phyloP scores from a whole-genome alignment of 1,284 basidiomycete species.

The Chalciporus sp. region DNA sequence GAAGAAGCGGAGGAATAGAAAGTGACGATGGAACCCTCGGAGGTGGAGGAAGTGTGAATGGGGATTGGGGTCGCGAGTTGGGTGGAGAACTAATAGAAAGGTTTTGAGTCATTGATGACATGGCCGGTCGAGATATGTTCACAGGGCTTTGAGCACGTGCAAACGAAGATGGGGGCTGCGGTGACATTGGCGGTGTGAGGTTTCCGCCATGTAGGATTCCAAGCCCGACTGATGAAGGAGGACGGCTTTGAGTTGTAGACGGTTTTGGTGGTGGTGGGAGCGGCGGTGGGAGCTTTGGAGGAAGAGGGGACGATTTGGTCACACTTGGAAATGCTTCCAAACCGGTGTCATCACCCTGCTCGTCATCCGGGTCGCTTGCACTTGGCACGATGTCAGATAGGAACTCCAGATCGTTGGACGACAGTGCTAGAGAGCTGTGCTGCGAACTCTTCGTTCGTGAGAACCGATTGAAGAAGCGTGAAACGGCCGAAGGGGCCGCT shows the following conservation, averaged over 20 bases:
- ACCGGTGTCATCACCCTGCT: conserved; percentile 37
- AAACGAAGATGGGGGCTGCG: conserved; percentile 7
- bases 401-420: conserved; percentile 72
- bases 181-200: conserved; percentile 21
- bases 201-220: conserved; percentile 1
- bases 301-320: conserved; percentile 45
- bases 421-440: conserved; percentile 59
- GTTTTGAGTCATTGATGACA: conserved; percentile 5
- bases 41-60: conserved; percentile 15
- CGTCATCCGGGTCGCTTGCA: conserved; percentile 44
- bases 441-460: conserved; percentile 49
- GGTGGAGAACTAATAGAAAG: conserved; percentile 6
- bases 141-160: conserved; percentile 7
- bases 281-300: conserved; percentile 50
- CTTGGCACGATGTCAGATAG: conserved; percentile 72
- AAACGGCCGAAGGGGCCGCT: conserved; percentile 59
- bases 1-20: conserved; percentile 31
- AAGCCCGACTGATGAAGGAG: conserved; percentile 14
- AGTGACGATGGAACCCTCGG: conserved; percentile 16
- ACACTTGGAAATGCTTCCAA: conserved; percentile 42
- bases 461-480: conserved; percentile 71
- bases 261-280: conserved; percentile 45
- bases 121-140: not conserved
- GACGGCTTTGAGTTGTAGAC: conserved; percentile 21
- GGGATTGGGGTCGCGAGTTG: conserved; percentile 5